A percentile compares a stretch with the other conserved stretches of the same genome.
Conservation (phyloP, 2,329 filamentous ascomycete genomes). For the Ophiocordyceps camponoti-leonardi region DNA sequence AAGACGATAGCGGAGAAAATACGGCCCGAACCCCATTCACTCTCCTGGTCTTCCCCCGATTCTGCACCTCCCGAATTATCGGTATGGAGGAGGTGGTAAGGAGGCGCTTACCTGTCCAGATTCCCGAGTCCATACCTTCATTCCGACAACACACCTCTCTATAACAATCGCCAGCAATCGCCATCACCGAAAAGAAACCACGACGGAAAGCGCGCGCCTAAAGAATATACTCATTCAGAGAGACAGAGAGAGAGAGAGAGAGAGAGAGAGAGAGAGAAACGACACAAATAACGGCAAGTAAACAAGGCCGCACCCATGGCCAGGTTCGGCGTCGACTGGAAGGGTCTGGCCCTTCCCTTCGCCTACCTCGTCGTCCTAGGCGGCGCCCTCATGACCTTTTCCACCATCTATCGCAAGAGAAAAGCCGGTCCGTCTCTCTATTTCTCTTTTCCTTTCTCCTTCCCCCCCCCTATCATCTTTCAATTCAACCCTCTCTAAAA, state of each 20-base stretch:
- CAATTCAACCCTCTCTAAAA: no score
- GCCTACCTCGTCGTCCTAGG: slow-evolving; percentile 78
- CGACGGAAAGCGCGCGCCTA: no score
- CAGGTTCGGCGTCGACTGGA: slow-evolving; percentile 45
- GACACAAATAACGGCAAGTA: no score
- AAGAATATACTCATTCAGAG: no score
- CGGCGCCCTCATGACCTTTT: slow-evolving; percentile 83
- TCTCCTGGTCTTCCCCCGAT: no score
- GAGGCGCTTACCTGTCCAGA: background rate
- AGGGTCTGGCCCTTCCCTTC: slow-evolving; percentile 70
- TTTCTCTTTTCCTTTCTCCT: no score
- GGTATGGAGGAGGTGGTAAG: no score
- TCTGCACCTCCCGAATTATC: no score
- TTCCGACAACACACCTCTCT: background rate
- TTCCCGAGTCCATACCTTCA: background rate
- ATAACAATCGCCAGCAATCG: no score
- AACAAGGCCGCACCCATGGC: background rate
- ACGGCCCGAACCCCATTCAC: background rate
- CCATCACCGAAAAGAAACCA: background rate
- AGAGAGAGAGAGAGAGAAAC: no score
- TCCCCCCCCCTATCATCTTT: no score
- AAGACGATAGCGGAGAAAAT: background rate
- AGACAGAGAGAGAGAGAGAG: background rate
- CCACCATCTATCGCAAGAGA: slow-evolving; percentile 79
- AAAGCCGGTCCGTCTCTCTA: slow-evolving; percentile 49